phyloP scores from a whole-genome alignment of 306 rosid species.

The Canavalia ensiformis region DNA sequence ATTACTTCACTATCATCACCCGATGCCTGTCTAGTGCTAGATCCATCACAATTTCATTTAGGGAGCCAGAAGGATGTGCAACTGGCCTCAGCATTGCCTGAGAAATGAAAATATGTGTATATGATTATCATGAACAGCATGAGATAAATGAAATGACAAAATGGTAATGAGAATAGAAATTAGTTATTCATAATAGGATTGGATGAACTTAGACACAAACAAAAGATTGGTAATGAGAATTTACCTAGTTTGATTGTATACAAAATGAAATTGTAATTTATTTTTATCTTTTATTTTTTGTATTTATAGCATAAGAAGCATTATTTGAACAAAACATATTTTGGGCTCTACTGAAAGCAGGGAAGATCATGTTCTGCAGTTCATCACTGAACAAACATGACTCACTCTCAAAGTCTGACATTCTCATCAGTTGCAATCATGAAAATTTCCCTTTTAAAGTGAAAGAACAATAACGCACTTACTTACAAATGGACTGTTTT shows the following conservation, averaged over 20 bases:
- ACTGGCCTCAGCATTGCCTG: constrained; percentile 93
- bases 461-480: not conserved
- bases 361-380: not conserved
- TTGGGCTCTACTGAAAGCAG: constrained; percentile 5
- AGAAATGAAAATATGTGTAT: constrained; percentile 39
- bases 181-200: not conserved
- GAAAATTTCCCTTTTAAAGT: not conserved
- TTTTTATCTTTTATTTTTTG: not conserved
- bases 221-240: not conserved
- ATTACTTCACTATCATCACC: constrained; percentile 99
- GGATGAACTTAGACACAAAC: not conserved
- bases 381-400: not conserved
- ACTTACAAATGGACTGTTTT: not conserved
- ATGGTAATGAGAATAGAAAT: constrained; percentile 9
- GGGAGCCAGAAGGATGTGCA: constrained; percentile 96
- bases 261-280: constrained; percentile 13
- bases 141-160: constrained; percentile 32
- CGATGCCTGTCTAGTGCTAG: constrained; percentile 99
- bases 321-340: constrained; percentile 9
- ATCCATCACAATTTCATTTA: constrained; percentile 98
- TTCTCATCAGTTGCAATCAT: constrained; percentile 16
- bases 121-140: constrained; percentile 36
- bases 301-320: not conserved
- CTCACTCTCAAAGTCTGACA: not conserved
- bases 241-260: not conserved